These are phyloP conservation scores for Actinomucor elegans DNA, from an alignment of 371 early-diverging fungal genomes.

Conservation along the genomic window DNA sequence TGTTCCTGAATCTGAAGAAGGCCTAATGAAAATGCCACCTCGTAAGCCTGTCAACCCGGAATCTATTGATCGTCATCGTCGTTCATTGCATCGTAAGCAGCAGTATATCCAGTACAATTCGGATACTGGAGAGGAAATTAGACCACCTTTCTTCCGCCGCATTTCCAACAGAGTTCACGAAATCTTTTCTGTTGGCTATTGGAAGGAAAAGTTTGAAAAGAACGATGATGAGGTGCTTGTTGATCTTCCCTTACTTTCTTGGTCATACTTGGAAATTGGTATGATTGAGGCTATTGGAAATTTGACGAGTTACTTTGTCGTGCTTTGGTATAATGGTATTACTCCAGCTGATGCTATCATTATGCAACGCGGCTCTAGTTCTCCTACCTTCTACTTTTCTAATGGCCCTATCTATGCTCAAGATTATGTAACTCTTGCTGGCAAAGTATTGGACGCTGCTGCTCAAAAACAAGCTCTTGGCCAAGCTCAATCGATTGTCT, in stretches of 20 bases:
- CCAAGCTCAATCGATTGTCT: constrained; percentile 79
- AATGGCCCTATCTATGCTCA: constrained; percentile 45
- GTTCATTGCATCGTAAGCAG: constrained; percentile 48
- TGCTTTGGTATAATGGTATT: constrained; percentile 52
- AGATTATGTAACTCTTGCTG: constrained; percentile 36
- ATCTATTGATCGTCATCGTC: constrained; percentile 68
- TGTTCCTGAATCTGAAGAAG: constrained; percentile 72
- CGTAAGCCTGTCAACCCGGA: constrained; percentile 83
- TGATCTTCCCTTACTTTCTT: constrained; percentile 80
- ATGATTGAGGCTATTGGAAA: constrained; percentile 76
- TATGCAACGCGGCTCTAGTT: constrained; percentile 47
- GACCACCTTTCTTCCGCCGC: constrained; percentile 25
- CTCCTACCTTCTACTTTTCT: constrained; percentile 46
- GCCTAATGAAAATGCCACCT: constrained; percentile 87
- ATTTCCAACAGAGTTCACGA: constrained; percentile 38
- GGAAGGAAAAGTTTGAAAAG: constrained; percentile 64
- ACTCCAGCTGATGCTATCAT: constrained; percentile 55
- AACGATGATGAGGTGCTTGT: constrained; percentile 85
- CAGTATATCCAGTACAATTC: constrained; percentile 44
- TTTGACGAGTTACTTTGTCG: constrained; percentile 75
- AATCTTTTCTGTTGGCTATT: constrained; percentile 54
- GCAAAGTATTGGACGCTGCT: constrained; percentile 36
- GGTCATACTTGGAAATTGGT: constrained; percentile 88
- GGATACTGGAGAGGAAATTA: constrained; percentile 45
- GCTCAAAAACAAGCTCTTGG: constrained; percentile 58